phyloP scores from a whole-genome alignment of 1,284 basidiomycete genomes.

The Pseudozyma sp. region DNA sequence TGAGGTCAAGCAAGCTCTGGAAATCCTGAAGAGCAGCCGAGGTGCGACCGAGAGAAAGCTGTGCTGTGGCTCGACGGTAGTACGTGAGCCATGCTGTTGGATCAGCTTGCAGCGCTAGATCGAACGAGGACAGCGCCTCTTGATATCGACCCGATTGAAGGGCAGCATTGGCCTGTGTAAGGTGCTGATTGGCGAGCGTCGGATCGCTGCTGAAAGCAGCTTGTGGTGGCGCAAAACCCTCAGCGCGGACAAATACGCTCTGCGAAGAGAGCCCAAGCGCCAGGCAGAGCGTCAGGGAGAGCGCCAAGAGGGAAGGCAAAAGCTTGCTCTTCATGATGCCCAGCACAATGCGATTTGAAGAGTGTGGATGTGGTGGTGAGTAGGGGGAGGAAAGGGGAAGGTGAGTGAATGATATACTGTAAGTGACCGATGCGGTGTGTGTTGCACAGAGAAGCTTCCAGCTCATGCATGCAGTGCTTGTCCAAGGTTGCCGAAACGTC shows the following conservation, averaged over 20 bases:
- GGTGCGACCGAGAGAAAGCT: constrained; percentile 65
- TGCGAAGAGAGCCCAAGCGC: constrained; percentile 32
- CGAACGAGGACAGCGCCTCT: constrained; percentile 59
- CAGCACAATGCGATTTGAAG: neutral
- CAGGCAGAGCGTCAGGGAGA: constrained; percentile 42
- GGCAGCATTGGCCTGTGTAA: constrained; percentile 55
- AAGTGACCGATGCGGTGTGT: constrained; percentile 1
- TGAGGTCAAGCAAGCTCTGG: constrained; percentile 53
- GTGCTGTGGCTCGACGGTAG: constrained; percentile 66
- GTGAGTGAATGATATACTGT: neutral
- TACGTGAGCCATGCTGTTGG: constrained; percentile 62
- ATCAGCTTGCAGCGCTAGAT: constrained; percentile 56
- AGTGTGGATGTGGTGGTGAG: neutral
- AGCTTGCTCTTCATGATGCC: constrained; percentile 28
- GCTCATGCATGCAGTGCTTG: constrained; percentile 11
- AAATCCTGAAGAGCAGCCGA: constrained; percentile 61
- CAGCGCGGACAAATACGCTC: constrained; percentile 24
- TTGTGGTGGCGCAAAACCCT: constrained; percentile 12
- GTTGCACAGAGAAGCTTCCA: constrained; percentile 25
- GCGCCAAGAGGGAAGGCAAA: constrained; percentile 39
- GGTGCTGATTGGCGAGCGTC: constrained; percentile 35
- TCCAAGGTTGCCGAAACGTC: constrained; percentile 10
- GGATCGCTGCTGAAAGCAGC: constrained; percentile 23
- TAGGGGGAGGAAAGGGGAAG: neutral
- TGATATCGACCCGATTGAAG: constrained; percentile 58